These are phyloP conservation scores for Xylaria castorea DNA, from an alignment of 495 filamentous ascomycete species.

Conservation along the genomic window DNA sequence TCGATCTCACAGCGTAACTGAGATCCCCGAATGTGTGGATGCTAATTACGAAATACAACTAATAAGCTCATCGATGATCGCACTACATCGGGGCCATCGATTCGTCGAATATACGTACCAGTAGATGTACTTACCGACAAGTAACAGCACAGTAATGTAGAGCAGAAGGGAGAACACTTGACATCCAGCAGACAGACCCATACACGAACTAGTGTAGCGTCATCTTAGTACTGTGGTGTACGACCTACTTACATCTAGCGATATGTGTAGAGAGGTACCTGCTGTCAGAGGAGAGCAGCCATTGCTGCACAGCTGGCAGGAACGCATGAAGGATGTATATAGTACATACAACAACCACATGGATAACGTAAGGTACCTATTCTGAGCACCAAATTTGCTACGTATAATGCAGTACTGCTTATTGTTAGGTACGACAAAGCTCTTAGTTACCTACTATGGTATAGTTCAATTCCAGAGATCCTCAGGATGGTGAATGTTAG, in stretches of 20 bases:
- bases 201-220: constrained; percentile 8
- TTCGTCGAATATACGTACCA: constrained; percentile 19
- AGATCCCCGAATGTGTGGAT: constrained; percentile 31
- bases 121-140: neutral
- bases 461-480: neutral
- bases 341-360: neutral
- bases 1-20: constrained; percentile 36
- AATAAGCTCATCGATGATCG: constrained; percentile 10
- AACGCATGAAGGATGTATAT: neutral
- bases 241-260: neutral
- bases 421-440: neutral
- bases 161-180: neutral
- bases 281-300: neutral
- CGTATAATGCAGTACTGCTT: neutral
- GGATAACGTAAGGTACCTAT: neutral
- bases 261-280: neutral
- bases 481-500: neutral
- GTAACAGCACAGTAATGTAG: constrained; percentile 1
- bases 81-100: constrained; percentile 12
- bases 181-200: neutral
- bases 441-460: neutral
- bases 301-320: constrained; percentile 10
- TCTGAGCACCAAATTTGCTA: neutral
- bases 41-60: constrained; percentile 7
- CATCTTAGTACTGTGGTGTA: constrained; percentile 9